A percentile compares a stretch with the other conserved stretches of the same genome.
phyloP scores from a whole-genome alignment of 768 basidiomycete genomes.

The Boletus vermiculosoides region DNA sequence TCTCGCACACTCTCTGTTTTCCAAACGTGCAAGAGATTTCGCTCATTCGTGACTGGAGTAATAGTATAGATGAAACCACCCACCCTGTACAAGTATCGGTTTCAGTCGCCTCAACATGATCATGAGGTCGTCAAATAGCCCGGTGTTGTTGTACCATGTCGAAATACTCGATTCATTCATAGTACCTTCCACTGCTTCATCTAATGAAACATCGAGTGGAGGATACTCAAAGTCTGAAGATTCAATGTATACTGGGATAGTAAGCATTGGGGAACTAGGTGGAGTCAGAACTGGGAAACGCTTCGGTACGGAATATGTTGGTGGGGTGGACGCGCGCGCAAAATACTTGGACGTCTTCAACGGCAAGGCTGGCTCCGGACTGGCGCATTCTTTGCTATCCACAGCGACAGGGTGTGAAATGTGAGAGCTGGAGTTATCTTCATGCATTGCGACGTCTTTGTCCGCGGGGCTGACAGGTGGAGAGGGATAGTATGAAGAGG shows the following conservation, averaged over 20 bases:
- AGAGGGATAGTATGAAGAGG: constrained; percentile 5
- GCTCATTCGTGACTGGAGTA: not conserved
- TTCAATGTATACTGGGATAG: constrained; percentile 6
- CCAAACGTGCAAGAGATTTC: not conserved
- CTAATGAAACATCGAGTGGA: not conserved
- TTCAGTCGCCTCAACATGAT: constrained; percentile 25
- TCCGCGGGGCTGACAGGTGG: constrained; percentile 1
- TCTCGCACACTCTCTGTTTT: constrained; percentile 47
- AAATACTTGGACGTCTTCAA: constrained; percentile 26
- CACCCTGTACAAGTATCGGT: constrained; percentile 33
- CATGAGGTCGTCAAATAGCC: constrained; percentile 1
- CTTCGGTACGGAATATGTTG: not conserved
- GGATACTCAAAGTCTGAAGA: constrained; percentile 7
- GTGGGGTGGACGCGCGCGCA: not conserved
- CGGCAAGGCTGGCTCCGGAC: not conserved
- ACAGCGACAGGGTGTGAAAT: too few species aligned
- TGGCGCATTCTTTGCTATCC: not conserved
- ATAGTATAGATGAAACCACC: not conserved
- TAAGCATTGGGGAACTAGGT: constrained; percentile 4
- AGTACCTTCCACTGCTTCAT: not conserved
- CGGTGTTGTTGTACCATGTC: constrained; percentile 1
- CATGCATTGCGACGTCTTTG: not conserved
- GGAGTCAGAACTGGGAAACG: not conserved
- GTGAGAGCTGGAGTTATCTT: not conserved
- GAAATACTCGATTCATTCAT: not conserved